Evolutionary conservation across 2,329 filamentous ascomycete species (phyloP).

Genomic region (Fusarium subtropicale): DNA sequence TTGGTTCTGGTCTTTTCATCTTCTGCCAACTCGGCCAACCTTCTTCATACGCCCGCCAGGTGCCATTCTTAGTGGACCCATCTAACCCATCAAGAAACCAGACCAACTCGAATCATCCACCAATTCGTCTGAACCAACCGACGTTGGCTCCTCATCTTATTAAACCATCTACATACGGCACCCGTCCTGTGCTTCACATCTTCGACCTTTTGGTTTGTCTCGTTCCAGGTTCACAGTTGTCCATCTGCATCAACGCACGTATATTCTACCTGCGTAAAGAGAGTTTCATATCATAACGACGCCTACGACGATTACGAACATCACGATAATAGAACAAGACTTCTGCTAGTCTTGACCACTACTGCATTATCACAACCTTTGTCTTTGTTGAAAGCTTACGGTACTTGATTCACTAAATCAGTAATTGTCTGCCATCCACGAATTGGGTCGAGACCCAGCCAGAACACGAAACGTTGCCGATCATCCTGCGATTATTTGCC

Average conservation of each 20-base stretch:
- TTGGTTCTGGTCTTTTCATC: conserved; percentile 17
- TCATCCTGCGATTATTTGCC: conserved; percentile 35
- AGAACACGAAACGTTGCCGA: conserved; percentile 29
- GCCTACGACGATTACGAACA: conserved; percentile 39
- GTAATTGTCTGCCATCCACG: conserved; percentile 29
- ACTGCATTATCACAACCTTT: neutral
- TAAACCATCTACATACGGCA: conserved; percentile 5
- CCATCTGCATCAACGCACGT: neutral
- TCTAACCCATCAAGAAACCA: conserved; percentile 23
- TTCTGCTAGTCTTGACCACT: conserved; percentile 23
- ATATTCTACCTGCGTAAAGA: conserved; percentile 3
- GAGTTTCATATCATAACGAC: conserved; percentile 32
- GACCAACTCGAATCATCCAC: conserved; percentile 31
- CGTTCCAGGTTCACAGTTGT: neutral
- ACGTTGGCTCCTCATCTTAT: conserved; percentile 23
- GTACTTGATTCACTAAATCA: conserved; percentile 5
- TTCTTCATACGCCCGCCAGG: conserved; percentile 11
- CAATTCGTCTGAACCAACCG: conserved; percentile 33
- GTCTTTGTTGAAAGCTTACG: conserved; percentile 10
- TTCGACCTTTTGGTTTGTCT: conserved; percentile 18
- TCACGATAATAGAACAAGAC: conserved; percentile 37
- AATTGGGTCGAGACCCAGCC: conserved; percentile 17
- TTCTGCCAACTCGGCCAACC: conserved; percentile 5
- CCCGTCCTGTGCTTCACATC: neutral
- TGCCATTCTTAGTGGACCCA: conserved; percentile 36